Conservation (phyloP, 768 basidiomycete genomes). For the Mycena sanguinolenta region DNA sequence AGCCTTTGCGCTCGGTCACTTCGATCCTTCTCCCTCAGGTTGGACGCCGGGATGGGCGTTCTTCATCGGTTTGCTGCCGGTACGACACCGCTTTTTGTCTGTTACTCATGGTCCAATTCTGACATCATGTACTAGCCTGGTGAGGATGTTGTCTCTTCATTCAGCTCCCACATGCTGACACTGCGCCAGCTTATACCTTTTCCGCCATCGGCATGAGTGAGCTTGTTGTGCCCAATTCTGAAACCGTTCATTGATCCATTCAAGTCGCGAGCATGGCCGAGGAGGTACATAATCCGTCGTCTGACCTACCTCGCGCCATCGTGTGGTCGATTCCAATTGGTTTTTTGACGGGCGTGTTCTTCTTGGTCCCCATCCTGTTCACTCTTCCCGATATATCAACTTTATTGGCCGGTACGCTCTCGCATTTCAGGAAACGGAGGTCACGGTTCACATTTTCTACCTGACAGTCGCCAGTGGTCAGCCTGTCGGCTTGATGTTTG, state of each 20-base stretch:
- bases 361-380: constrained; percentile 73
- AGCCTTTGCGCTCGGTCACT: constrained; percentile 68
- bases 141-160: constrained; percentile 34
- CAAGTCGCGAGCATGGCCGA: constrained; percentile 76
- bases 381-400: constrained; percentile 71
- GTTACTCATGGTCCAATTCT: background rate
- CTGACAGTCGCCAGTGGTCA: constrained; percentile 68
- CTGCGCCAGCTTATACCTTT: constrained; percentile 62
- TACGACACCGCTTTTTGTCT: constrained; percentile 42
- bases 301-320: constrained; percentile 69
- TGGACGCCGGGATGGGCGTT: constrained; percentile 80
- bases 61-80: constrained; percentile 74
- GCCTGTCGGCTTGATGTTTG: constrained; percentile 74
- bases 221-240: constrained; percentile 16
- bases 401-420: constrained; percentile 62
- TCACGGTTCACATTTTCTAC: constrained; percentile 5
- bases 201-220: constrained; percentile 75
- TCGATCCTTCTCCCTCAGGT: constrained; percentile 73
- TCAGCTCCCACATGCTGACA: background rate
- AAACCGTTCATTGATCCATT: background rate
- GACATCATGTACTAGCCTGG: constrained; percentile 45
- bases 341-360: constrained; percentile 63
- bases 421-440: background rate
- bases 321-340: constrained; percentile 68
- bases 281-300: constrained; percentile 71